Evolutionary conservation across 176 grass and related monocot genomes (phyloP).

Genomic region (Rhynchospora breviuscula): DNA sequence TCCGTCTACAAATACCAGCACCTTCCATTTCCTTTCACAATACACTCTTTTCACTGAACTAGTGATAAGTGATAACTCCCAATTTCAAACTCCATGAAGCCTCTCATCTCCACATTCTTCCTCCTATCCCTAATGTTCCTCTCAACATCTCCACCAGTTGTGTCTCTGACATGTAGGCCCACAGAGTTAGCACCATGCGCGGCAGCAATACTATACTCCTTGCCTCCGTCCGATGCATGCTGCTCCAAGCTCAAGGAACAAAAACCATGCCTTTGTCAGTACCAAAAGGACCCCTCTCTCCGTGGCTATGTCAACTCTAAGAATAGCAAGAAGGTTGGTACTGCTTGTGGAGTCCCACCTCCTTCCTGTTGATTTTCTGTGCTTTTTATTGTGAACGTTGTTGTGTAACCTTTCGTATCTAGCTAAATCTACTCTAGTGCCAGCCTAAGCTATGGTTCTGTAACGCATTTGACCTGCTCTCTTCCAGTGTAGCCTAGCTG

Average conservation of each 20-base stretch:
- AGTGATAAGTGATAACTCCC: not conserved
- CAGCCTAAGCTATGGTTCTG: not conserved
- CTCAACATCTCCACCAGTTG: not conserved
- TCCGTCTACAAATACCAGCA: not conserved
- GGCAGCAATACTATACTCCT: constrained; percentile 49
- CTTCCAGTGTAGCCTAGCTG: not conserved
- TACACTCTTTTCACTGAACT: not conserved
- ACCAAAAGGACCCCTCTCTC: constrained; percentile 64
- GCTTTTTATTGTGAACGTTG: not conserved
- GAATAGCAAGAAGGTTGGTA: constrained; percentile 78
- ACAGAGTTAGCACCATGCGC: constrained; percentile 66
- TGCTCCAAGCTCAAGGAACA: constrained; percentile 72
- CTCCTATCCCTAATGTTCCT: constrained; percentile 13
- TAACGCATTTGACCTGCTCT: not conserved
- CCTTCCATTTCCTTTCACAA: not conserved
- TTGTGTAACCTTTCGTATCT: not conserved
- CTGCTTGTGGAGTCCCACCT: constrained; percentile 33
- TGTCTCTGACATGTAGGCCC: constrained; percentile 49
- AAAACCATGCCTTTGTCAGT: constrained; percentile 74
- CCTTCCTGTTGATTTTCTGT: not conserved
- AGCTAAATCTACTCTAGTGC: not conserved
- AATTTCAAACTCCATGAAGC: constrained; percentile 23
- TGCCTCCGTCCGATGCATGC: constrained; percentile 46
- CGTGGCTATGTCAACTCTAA: constrained; percentile 79
- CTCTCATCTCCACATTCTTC: not conserved